Evolutionary conservation across 768 basidiomycete species (phyloP), one percentile per base, ranked within the genome.

Genomic region (Grammothele lineata): DNA sequence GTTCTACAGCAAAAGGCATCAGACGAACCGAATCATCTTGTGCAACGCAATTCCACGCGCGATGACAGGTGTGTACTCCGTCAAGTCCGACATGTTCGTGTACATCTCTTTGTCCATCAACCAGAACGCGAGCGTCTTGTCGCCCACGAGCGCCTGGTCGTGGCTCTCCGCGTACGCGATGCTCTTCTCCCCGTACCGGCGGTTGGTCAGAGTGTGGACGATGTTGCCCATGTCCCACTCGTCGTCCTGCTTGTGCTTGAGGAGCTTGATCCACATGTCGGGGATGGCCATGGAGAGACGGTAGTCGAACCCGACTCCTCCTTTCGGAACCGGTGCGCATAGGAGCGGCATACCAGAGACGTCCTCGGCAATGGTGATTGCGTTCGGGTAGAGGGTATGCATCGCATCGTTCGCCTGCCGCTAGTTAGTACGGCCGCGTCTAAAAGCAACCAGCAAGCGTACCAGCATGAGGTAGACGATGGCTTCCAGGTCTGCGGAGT

Each of bases 71-170:
- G 96, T 97, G 71, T 91, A 70, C 30, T 82, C 79, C 2, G 84
- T 73, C 49, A 94, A 32, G 62, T 92, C 87, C 22, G 91, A 94
- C 95, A 98, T 98, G 66, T 94, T 77, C 81, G 57, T 74, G 93
- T 94, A 97, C 96, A 99, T 99, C 68, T 98, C 96, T 69, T 95
- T 95, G 68, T 99, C 96, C 96, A 99, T 99, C 48, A 98, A 68
- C 96, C 96, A 99, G 69, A 99, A 99, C 3, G 96, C 96, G 37
- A 99, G 61, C 3, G 95, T 98, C 73, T 99, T 99, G 71, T 99
- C 96, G 11, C 96, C 96, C 0, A 99, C 96, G 23, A 99, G 77
- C 12, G 96, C 95, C 64, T 99, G 96, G 66, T 98, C 95, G 55
- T 98, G 96, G 57, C 89, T 92, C 69, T 99, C 96, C 42, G 92